Base-by-base conservation (phyloP, 2,329 filamentous ascomycete species). In the Exophiala calicioides region DNA sequence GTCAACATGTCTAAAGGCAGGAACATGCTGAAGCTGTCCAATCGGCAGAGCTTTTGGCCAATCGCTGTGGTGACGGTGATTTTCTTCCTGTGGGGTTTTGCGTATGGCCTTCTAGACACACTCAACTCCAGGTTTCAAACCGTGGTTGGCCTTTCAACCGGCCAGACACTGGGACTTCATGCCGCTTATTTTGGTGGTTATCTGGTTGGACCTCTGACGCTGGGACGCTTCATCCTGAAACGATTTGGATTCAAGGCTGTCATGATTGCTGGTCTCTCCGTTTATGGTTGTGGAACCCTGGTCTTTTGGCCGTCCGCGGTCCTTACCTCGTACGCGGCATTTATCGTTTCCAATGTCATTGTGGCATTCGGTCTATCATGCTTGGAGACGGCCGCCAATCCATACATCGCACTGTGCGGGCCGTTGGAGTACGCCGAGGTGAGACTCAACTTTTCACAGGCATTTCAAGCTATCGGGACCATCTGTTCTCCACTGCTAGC, bases 51-150 rank as follows among this genome's bases (percentile, higher is more conserved):
- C 0, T 60, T 82, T 7, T 76, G 77, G 27, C 79, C 80, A 0
- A 72, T 80, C 16, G 68, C 75, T 2, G 55, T 88, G 53, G 88
- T 94, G 16, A 88, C 86, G 1, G 78, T 90, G 5, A 72, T 95
- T 0, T 95, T 95, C 68, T 82, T 95, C 55, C 72, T 95, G 2
- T 95, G 89, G 90, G 90, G 90, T 0, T 85, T 95, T 47, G 90
- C 89, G 0, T 95, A 95, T 58, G 90, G 90, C 0, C 76, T 95
- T 2, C 73, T 95, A 4, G 89, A 93, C 60, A 85, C 84, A 0
- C 77, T 96, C 20, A 95, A 95, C 63, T 60, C 64, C 0, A 77
- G 79, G 44, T 83, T 84, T 56, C 76, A 81, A 57, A 55, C 61
- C 9, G 73, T 81, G 9, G 75, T 76, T 1, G 62, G 67, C 4